phyloP scores from a whole-genome alignment of 2,329 filamentous ascomycete species.

The Aspergillus niger region DNA sequence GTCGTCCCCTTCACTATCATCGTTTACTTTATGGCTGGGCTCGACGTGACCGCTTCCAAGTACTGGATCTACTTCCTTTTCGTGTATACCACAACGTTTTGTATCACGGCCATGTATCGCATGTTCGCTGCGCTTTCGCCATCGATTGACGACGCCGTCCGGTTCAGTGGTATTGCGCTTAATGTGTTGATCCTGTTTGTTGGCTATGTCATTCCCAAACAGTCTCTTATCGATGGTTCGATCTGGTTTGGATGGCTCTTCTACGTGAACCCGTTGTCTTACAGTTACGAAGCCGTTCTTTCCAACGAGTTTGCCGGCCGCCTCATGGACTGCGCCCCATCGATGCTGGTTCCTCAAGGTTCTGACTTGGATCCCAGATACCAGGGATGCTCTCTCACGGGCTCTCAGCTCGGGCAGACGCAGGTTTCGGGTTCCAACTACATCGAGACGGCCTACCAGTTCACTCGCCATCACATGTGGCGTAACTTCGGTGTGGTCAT shows the following conservation, averaged over 20 bases:
- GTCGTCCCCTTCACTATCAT: conserved; percentile 63
- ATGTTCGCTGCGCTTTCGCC: conserved; percentile 66
- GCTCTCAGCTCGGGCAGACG: conserved; percentile 55
- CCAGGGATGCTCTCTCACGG: conserved; percentile 65
- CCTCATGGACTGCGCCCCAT: conserved; percentile 60
- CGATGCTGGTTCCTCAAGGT: conserved; percentile 63
- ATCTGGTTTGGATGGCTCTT: conserved; percentile 69
- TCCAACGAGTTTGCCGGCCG: conserved; percentile 65
- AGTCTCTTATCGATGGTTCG: conserved; percentile 58
- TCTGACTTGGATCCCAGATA: conserved; percentile 57
- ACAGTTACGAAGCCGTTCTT: conserved; percentile 68
- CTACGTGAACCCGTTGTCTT: conserved; percentile 57
- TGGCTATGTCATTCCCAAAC: conserved; percentile 69
- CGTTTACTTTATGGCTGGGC: conserved; percentile 65
- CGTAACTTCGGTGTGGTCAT: conserved; percentile 78
- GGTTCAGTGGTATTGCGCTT: conserved; percentile 62
- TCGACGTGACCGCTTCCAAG: conserved; percentile 61
- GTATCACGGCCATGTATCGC: conserved; percentile 65
- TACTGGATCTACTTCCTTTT: conserved; percentile 69
- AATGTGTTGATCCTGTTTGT: conserved; percentile 66
- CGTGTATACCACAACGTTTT: conserved; percentile 64
- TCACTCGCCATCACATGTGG: conserved; percentile 61
- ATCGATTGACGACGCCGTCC: conserved; percentile 66
- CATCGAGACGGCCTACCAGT: conserved; percentile 57
- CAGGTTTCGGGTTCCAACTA: conserved; percentile 59